phyloP scores from a whole-genome alignment of 805 yeast species.

The Kluyveromyces dobzhanskii region DNA sequence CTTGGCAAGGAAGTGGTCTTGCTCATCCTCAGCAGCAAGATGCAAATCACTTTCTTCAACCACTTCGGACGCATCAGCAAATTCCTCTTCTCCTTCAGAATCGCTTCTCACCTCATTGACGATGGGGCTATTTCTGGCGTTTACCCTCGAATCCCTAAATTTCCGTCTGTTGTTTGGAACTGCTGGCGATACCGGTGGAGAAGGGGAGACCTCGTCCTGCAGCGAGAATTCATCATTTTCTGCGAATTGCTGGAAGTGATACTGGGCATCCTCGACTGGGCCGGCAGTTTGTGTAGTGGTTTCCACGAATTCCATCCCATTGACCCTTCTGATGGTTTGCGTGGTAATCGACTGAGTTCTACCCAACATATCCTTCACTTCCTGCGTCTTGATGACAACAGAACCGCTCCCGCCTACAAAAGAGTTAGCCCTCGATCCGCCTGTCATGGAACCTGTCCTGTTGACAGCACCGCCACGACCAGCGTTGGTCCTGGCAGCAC shows the following conservation, averaged over 20 bases:
- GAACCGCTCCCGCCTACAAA: conserved; percentile 6
- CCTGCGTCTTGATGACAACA: conserved; percentile 41
- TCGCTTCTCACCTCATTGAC: not conserved
- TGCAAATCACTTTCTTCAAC: too few species aligned
- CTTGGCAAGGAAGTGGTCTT: too few species aligned
- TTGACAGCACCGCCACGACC: not conserved
- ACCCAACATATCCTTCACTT: conserved; percentile 42
- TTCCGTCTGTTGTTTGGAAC: too few species aligned
- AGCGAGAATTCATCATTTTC: conserved; percentile 2
- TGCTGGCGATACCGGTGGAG: not conserved
- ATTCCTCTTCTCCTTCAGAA: conserved; percentile 7
- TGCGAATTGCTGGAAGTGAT: conserved; percentile 25
- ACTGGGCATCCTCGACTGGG: conserved; percentile 20
- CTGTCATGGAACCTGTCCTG: too few species aligned
- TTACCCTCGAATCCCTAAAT: conserved; percentile 7
- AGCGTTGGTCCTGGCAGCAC: not conserved
- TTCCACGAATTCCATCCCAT: conserved; percentile 41
- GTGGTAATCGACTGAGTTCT: conserved; percentile 49
- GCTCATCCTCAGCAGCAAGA: too few species aligned
- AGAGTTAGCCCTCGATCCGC: conserved; percentile 20
- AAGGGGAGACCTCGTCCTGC: too few species aligned
- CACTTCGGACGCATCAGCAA: conserved; percentile 22
- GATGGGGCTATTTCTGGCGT: conserved; percentile 4
- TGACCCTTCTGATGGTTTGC: conserved; percentile 41
- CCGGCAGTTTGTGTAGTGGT: conserved; percentile 36